A percentile compares a stretch with the other conserved stretches of the same genome.
phyloP scores from a whole-genome alignment of 2,329 filamentous ascomycete species.

The Penicillium sp. region DNA sequence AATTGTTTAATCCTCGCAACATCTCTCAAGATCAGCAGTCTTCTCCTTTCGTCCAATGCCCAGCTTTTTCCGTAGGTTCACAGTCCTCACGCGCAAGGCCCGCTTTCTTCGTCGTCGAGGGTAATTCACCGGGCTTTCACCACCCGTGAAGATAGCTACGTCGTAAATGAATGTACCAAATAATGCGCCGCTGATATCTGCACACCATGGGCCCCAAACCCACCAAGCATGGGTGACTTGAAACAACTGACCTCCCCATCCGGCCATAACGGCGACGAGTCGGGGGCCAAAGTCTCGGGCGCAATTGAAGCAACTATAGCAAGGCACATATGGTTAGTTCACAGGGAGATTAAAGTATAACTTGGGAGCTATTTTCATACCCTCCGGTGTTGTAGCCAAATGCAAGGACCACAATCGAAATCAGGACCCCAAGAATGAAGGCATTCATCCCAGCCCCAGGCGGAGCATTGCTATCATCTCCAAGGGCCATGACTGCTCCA shows the following conservation, averaged over 20 bases:
- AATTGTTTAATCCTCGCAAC: too few relatives aligned
- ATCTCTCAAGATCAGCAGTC: slow-evolving; percentile 20
- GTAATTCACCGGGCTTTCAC: slow-evolving; percentile 42
- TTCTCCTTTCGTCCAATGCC: slow-evolving; percentile 8
- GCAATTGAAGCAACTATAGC: slow-evolving; percentile 32
- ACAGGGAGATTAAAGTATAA: not conserved
- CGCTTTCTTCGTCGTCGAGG: slow-evolving; percentile 41
- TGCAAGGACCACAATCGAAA: slow-evolving; percentile 13
- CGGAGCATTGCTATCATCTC: slow-evolving; percentile 46
- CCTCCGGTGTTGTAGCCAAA: slow-evolving; percentile 40
- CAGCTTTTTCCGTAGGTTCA: slow-evolving; percentile 20
- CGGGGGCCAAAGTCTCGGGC: slow-evolving; percentile 37
- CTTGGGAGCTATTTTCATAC: slow-evolving; percentile 6
- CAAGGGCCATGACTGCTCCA: slow-evolving; percentile 35
- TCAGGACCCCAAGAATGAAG: slow-evolving; percentile 25
- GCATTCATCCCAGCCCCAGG: slow-evolving; percentile 44
- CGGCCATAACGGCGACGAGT: slow-evolving; percentile 32
- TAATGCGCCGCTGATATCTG: slow-evolving; percentile 33
- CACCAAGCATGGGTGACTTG: slow-evolving; percentile 32
- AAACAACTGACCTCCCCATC: slow-evolving; percentile 32
- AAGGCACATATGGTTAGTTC: not conserved
- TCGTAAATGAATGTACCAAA: slow-evolving; percentile 37
- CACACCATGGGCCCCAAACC: slow-evolving; percentile 37
- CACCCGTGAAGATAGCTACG: slow-evolving; percentile 38
- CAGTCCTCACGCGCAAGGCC: slow-evolving; percentile 31